A percentile compares a stretch with the other conserved stretches of the same genome.
Evolutionary conservation across 1,139 yeast species (phyloP).

Genomic region (Magnusiomyces ingens): DNA sequence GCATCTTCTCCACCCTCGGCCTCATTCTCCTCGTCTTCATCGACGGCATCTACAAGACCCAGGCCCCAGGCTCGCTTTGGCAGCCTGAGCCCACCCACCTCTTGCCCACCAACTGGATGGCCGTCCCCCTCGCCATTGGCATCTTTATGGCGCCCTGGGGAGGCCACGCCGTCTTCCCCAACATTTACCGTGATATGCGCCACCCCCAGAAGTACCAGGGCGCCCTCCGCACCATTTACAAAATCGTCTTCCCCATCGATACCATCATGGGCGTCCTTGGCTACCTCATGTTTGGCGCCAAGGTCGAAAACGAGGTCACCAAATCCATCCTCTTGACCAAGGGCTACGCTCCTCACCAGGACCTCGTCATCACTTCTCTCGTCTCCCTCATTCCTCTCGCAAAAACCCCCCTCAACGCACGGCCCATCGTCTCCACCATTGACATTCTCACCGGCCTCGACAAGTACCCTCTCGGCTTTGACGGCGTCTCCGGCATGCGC

Average conservation of each 20-base stretch:
- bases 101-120: conserved; percentile 47
- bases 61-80: conserved; percentile 61
- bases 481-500: background rate
- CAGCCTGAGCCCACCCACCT: conserved; percentile 40
- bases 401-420: conserved; percentile 78
- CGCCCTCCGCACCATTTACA: conserved; percentile 50
- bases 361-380: conserved; percentile 56
- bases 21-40: conserved; percentile 51
- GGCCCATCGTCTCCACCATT: conserved; percentile 74
- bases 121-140: conserved; percentile 59
- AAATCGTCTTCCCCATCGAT: conserved; percentile 67
- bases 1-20: conserved; percentile 63
- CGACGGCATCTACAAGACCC: conserved; percentile 53
- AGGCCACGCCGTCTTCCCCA: conserved; percentile 83
- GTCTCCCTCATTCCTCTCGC: conserved; percentile 83
- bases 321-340: conserved; percentile 60
- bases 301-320: conserved; percentile 75
- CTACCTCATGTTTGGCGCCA: conserved; percentile 75
- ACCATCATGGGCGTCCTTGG: conserved; percentile 73
- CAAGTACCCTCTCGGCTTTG: conserved; percentile 21
- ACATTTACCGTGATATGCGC: conserved; percentile 73
- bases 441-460: conserved; percentile 41
- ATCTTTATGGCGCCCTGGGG: conserved; percentile 86
- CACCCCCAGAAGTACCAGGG: conserved; percentile 52
- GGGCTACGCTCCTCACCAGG: conserved; percentile 68